These are phyloP conservation scores for Herpetospermum pedunculosum DNA, from an alignment of 306 rosid species.

Conservation along the genomic window DNA sequence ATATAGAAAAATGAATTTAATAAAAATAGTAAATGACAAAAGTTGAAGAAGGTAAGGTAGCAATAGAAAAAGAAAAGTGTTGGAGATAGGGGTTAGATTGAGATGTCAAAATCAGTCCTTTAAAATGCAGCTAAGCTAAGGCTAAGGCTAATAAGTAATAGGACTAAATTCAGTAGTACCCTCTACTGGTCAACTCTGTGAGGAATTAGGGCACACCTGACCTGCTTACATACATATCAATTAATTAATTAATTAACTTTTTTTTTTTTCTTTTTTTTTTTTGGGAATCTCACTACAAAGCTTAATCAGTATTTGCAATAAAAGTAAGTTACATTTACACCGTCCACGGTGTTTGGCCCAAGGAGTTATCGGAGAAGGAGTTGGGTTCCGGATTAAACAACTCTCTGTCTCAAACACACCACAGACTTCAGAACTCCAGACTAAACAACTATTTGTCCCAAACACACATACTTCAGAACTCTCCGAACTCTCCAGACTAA, in stretches of 20 bases:
- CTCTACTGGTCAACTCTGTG: neutral
- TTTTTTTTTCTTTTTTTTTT: neutral
- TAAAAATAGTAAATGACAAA: too few species aligned
- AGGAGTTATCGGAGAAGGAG: too few species aligned
- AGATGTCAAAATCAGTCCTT: conserved; percentile 11
- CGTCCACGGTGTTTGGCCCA: too few species aligned
- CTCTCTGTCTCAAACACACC: too few species aligned
- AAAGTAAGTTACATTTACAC: neutral
- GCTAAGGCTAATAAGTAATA: neutral
- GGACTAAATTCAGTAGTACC: neutral
- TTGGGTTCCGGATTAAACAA: too few species aligned
- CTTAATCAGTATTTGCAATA: neutral
- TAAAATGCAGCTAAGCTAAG: conserved; percentile 6
- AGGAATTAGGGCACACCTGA: neutral
- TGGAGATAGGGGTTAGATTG: neutral
- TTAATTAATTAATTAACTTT: neutral
- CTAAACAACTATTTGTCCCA: too few species aligned
- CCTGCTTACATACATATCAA: neutral
- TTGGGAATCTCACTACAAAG: neutral
- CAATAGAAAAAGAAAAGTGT: neutral
- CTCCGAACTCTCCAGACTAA: too few species aligned
- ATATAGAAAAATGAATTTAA: too few species aligned
- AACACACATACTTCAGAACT: too few species aligned
- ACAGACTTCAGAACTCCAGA: too few species aligned
- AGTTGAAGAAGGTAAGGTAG: too few species aligned